Percentiles rank a stretch among this genome's conserved stretches.
These are phyloP conservation scores for Haberlea rhodopensis DNA, from an alignment of 257 asterid species.

Conservation along the genomic window DNA sequence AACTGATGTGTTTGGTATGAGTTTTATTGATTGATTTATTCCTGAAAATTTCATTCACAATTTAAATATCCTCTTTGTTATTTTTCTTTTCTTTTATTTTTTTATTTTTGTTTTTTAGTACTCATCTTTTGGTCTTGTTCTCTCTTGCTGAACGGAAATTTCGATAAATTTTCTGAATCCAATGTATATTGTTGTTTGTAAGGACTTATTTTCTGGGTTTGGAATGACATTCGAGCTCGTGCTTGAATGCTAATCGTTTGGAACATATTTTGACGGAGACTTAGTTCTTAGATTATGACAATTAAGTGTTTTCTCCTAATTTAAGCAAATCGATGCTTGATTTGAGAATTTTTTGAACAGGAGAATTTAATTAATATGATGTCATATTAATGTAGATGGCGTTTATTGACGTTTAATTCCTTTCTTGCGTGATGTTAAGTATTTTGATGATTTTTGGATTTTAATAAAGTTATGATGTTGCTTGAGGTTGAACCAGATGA, in stretches of 20 bases:
- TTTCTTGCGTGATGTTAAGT: conserved; percentile 8
- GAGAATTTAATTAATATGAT: neutral
- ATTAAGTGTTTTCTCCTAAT: conserved; percentile 14
- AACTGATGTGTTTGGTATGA: conserved; percentile 50
- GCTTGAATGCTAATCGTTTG: conserved; percentile 16
- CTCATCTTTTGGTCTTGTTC: conserved; percentile 6
- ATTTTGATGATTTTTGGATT: conserved; percentile 8
- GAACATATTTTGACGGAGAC: neutral
- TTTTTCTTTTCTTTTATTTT: no score
- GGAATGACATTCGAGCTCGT: conserved; percentile 5
- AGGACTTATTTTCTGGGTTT: conserved; percentile 15
- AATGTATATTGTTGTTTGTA: neutral
- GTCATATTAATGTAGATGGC: conserved; percentile 5
- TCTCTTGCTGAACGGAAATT: neutral
- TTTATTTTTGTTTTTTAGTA: neutral
- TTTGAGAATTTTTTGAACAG: conserved; percentile 13
- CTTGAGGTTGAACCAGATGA: conserved; percentile 17
- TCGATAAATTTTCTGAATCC: conserved; percentile 2
- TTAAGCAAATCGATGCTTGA: conserved; percentile 29
- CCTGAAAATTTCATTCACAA: neutral
- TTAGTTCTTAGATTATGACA: neutral
- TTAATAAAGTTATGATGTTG: neutral
- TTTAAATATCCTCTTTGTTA: neutral
- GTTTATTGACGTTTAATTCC: conserved; percentile 21
- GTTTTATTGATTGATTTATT: conserved; percentile 26